Evolutionary conservation across 2,329 filamentous ascomycete species (phyloP).

Genomic region (Leptoxyphium fumago): DNA sequence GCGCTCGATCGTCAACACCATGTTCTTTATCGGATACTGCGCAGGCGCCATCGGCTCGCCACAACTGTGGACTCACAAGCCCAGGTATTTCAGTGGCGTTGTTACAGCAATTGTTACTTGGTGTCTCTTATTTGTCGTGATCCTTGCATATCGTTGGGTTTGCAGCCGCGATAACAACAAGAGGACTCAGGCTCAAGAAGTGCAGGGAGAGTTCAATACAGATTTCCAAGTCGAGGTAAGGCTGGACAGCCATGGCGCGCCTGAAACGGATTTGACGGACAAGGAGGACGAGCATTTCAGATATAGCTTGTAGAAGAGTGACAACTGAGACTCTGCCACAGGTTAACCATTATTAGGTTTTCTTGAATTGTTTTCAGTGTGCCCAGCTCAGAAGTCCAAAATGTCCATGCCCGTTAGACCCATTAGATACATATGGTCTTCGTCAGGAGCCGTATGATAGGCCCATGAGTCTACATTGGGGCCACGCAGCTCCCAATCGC

Average conservation of each 20-base stretch:
- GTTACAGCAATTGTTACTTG: conserved; percentile 32
- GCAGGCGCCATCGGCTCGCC: conserved; percentile 32
- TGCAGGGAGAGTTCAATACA: not conserved
- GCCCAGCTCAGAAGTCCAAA: not conserved
- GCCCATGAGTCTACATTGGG: not conserved
- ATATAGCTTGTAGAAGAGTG: conserved; percentile 14
- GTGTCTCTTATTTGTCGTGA: conserved; percentile 24
- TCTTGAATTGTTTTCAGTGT: too few relatives aligned
- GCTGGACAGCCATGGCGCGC: conserved; percentile 1
- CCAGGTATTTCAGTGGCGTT: conserved; percentile 33
- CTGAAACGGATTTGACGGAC: conserved; percentile 21
- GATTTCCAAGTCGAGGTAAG: conserved; percentile 13
- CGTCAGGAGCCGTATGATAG: not conserved
- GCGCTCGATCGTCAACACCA: conserved; percentile 29
- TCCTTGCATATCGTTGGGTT: conserved; percentile 20
- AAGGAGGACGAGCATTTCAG: conserved; percentile 22
- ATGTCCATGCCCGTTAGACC: not conserved
- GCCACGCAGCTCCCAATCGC: too few relatives aligned
- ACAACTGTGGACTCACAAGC: conserved; percentile 34
- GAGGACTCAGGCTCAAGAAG: conserved; percentile 10
- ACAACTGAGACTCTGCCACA: too few relatives aligned
- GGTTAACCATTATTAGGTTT: too few relatives aligned
- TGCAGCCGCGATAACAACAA: conserved; percentile 23
- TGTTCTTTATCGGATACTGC: conserved; percentile 39
- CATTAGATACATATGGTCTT: not conserved